Base-by-base conservation (phyloP, 2,329 filamentous ascomycete species). In the Trichoderma sp. region DNA sequence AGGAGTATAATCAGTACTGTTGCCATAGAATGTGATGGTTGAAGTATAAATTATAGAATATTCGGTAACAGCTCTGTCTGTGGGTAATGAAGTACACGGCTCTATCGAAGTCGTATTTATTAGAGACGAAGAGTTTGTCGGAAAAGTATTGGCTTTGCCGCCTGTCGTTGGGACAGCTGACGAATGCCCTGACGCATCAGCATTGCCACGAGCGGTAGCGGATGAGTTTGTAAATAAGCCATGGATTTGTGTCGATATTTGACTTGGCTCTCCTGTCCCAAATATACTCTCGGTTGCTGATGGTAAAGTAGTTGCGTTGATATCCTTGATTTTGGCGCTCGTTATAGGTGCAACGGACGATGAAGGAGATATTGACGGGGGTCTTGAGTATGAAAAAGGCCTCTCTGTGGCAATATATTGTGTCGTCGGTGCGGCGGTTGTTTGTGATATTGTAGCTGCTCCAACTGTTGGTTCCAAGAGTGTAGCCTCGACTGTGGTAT, bases 11-110 rank as follows among this genome's bases (percentile, higher is more conserved):
- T 84, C 79, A 28, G 73, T 76, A 4, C 78, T 79, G 65, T 84
- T 79, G 18, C 81, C 83, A 10, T 75, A 79, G 74, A 85, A 83
- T 21, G 85, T 87, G 60, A 82, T 77, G 1, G 85, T 87, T 26
- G 81, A 77, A 4, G 83, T 85, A 76, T 86, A 80, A 21, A 85
- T 74, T 43, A 86, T 78, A 3, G 80, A 82, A 74, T 81, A 84
- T 11, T 80, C 73, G 1, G 78, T 83, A 5, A 80, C 70, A 7
- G 76, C 75, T 55, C 80, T 77, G 21, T 74, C 69, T 2, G 69
- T 68, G 6, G 71, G 63, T 0, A 78, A 68, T n/a, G 74, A 73
- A 14, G 78, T 81, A 71, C 82, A 83, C 6, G 75, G 72, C 14
- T 75, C 70, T 14, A 72, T 71, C 4, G 71, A 56, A 64, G 71